Base-by-base conservation (phyloP, 163 green algal genomes). In the Coccomyxa subellipsoidea region DNA sequence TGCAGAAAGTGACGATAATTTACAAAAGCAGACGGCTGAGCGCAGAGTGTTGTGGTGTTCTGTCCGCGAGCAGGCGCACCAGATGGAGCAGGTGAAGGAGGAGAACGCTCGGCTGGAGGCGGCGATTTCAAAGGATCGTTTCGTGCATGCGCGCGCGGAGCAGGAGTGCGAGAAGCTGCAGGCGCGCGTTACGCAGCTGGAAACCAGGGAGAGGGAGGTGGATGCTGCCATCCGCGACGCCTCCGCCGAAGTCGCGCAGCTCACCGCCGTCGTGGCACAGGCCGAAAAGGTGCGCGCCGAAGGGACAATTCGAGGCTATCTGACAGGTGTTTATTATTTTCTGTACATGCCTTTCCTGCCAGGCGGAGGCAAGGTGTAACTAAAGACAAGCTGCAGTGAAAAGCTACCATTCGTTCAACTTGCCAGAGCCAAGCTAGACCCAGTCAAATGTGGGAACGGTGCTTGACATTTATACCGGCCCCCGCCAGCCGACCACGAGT, bases 41-140 rank as follows among this genome's bases (percentile, higher is more conserved):
- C n/a, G n/a, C n/a, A n/a, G n/a, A n/a, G n/a, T n/a, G n/a, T n/a
- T n/a, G n/a, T n/a, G n/a, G n/a, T n/a, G n/a, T n/a, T n/a, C n/a
- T n/a, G n/a, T n/a, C n/a, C 66, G n/a, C 7, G 7, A 34, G 79
- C 90, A 94, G 81, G 88, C 83, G 25, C 90, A 93, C 79, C 90
- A 94, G 83, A 94, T 96, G 27, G 94, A 97, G 81, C 92, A 96
- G 92, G 89, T 98, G 54, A 97, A 97, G 90, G 93, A 95, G 83
- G 94, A 97, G 89, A 96, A 97, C 76, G 89, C 82, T 18, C 87
- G 86, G 23, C 95, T 96, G 88, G 95, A 98, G 82, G 84, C 93
- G 80, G 88, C 90, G 18, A 86, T 98, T 69, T 90, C 95, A 38
- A 95, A 95, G 83, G 94, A 97, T 82, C 94, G 97, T 87, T 97